Base-by-base conservation (phyloP, 2,329 filamentous ascomycete species). In the Pseudogymnoascus sp. region DNA sequence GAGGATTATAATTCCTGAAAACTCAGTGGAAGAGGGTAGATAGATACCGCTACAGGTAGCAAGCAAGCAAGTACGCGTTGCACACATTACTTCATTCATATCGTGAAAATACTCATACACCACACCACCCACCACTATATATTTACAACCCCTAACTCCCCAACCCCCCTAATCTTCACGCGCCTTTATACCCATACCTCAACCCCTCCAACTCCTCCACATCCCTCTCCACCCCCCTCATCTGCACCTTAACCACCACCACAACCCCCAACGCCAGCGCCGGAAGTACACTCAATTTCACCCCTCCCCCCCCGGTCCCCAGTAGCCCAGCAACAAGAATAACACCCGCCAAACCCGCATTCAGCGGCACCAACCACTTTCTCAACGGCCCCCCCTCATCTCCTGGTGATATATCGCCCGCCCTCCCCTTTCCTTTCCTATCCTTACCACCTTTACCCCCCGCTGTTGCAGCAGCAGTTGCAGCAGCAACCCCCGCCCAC, bases 121-220 rank as follows among this genome's bases (percentile, higher is more conserved):
- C 21, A 50, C 38, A 1, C 5, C 11, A n/a, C 28, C 31, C 60
- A 35, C 35, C 35, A n/a, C 35, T 7, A 33, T 7, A n/a, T n/a
- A 40, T 16, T 18, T 16, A 40, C n/a, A 40, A 16, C 28, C 28
- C 7, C 28, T n/a, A n/a, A n/a, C 7, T 5, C n/a, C 7, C n/a
- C 10, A 1, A 1, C 6, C n/a, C n/a, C n/a, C 37, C 14, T 3
- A 5, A 16, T 3, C 37, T n/a, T 69, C 61, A 89, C 44, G 86
- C 87, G 2, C 87, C 87, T 70, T 88, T 90, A 70, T 84, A 88
- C 62, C 80, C 78, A 75, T 90, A 90, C 72, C 77, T 83, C 70
- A 90, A 76, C 62, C 75, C 77, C 59, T 80, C 77, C 68, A 92
- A 74, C 70, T 89, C 88, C 66, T 78, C 85, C 4, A 89, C 82